Base-by-base conservation (phyloP, 169 alveolate genomes). In the Babesia caballi region DNA sequence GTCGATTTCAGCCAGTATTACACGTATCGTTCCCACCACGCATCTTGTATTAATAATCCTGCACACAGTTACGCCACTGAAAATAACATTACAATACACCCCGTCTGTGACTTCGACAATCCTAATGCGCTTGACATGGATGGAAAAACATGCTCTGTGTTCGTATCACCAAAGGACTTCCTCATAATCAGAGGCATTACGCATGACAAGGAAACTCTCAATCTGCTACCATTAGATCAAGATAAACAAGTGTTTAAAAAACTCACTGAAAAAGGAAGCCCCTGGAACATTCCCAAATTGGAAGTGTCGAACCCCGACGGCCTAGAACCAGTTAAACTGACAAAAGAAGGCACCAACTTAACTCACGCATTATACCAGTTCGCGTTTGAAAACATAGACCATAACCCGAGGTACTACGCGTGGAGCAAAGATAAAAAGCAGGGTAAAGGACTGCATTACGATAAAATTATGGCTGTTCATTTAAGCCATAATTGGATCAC, bases 101-200 rank as follows among this genome's bases (percentile, higher is more conserved):
- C 73, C 12, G 58, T 30, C 17, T 63, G 73, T 25, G 60, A 63
- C 21, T 63, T 46, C 50, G 3, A 4, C 25, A 63, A 63, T 17
- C 6, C 28, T 4, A 23, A 47, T 19, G 4, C 21, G 0, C 52
- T 63, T 1, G 73, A 44, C 15, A 25, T 21, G 28, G 60, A 63
- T 35, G 60, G 61, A 9, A 47, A 21, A 19, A 63, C 73, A 11
- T 63, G 73, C 32, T 32, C 73, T 4, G 50, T 63, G 4, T 40
- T 40, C 27, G 4, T 59, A 8, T 3, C 42, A 1, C 8, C 8
- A 2, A n/a, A 41, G 3, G 42, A 59, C 8, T 1, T 0, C 32
- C 41, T 59, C 40, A 59, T 27, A 4, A 36, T 59, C 11, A 38
- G 69, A 25, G 69, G 69, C 11, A 35, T 14, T 7, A 25, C 11